Conservation (phyloP, 805 yeast species). For the Cephaloascus fragrans region DNA sequence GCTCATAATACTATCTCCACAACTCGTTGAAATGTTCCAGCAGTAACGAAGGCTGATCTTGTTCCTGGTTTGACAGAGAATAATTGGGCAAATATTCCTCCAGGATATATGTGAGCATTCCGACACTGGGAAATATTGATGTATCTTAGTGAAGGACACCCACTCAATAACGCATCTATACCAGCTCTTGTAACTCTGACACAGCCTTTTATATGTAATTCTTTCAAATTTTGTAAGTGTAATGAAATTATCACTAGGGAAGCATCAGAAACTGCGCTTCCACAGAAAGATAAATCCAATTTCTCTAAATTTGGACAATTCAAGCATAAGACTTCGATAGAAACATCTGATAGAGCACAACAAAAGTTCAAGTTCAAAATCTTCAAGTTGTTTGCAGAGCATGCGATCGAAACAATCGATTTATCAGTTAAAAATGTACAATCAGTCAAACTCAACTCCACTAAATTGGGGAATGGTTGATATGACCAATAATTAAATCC, state of each 20-base stretch:
- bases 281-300: constrained; percentile 64
- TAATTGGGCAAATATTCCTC: constrained; percentile 46
- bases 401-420: constrained; percentile 51
- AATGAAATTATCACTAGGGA: constrained; percentile 52
- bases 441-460: constrained; percentile 48
- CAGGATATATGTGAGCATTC: constrained; percentile 55
- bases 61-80: constrained; percentile 41
- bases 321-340: constrained; percentile 55
- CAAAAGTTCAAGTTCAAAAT: constrained; percentile 60
- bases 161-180: constrained; percentile 54
- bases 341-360: constrained; percentile 61
- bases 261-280: constrained; percentile 70
- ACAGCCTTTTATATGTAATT: constrained; percentile 55
- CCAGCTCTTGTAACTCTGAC: constrained; percentile 72
- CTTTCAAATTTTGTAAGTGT: constrained; percentile 37
- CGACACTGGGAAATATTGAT: constrained; percentile 66
- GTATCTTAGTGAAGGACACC: constrained; percentile 39
- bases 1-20: constrained; percentile 45
- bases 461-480: constrained; percentile 43
- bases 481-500: constrained; percentile 64
- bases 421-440: constrained; percentile 67
- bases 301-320: constrained; percentile 49
- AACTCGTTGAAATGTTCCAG: constrained; percentile 40
- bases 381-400: constrained; percentile 49
- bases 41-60: constrained; percentile 48